Conservation (phyloP, 345 rosid species). For the Bruguiera sexangula region DNA sequence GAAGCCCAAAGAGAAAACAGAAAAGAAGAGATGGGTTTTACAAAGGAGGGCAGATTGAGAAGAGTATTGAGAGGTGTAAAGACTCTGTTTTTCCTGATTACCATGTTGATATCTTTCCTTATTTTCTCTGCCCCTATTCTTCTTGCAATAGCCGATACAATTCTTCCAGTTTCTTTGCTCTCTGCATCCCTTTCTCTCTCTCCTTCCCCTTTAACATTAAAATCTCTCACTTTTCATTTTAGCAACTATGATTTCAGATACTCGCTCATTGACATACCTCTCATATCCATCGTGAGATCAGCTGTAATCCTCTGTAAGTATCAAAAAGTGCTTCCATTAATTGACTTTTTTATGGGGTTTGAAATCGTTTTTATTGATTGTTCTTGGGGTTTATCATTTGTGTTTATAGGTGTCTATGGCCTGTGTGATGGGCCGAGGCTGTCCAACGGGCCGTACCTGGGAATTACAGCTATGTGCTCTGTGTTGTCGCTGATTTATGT, state of each 20-base stretch:
- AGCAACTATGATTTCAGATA: conserved; percentile 60
- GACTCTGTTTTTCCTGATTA: conserved; percentile 64
- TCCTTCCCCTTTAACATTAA: conserved; percentile 30
- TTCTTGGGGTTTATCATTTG: not conserved
- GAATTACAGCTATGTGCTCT: conserved; percentile 65
- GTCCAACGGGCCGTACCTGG: conserved; percentile 77
- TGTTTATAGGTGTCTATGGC: conserved; percentile 64
- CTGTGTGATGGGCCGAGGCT: conserved; percentile 80
- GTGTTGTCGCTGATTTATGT: conserved; percentile 64
- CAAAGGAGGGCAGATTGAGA: conserved; percentile 58
- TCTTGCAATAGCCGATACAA: conserved; percentile 68
- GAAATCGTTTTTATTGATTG: not conserved
- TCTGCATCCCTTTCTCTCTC: conserved; percentile 44
- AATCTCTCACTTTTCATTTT: conserved; percentile 36
- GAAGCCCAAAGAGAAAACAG: not conserved
- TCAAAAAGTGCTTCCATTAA: not conserved
- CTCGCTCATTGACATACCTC: conserved; percentile 82
- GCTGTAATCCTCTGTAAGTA: conserved; percentile 80
- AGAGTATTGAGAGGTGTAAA: conserved; percentile 54
- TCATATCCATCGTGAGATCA: conserved; percentile 75
- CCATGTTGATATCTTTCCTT: conserved; percentile 73
- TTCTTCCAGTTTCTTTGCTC: conserved; percentile 76
- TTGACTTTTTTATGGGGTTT: not conserved
- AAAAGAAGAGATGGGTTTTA: conserved; percentile 48
- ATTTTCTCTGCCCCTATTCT: conserved; percentile 81